These are phyloP conservation scores for Magnolia changhungtana DNA, from an alignment of 164 flowering plant genomes.

Conservation along the genomic window DNA sequence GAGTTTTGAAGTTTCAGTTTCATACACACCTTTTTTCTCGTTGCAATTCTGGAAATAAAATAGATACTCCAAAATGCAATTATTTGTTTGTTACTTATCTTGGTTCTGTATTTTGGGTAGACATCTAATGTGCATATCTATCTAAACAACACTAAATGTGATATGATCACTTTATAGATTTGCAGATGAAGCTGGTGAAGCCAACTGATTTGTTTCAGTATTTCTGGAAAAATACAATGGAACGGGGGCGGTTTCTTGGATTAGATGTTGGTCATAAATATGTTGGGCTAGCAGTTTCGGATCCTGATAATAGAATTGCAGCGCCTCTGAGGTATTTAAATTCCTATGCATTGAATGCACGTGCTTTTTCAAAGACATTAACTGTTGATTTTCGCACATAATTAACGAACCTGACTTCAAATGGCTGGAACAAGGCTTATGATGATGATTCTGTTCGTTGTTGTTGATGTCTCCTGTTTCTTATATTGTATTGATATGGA, in stretches of 20 bases:
- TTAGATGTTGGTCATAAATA: constrained; percentile 86
- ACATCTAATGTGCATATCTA: neutral
- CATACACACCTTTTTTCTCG: neutral
- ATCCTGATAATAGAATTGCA: constrained; percentile 48
- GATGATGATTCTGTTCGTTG: no score
- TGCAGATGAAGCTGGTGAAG: constrained; percentile 61
- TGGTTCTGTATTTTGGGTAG: neutral
- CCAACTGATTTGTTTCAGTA: constrained; percentile 53
- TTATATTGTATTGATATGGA: no score
- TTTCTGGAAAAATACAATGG: constrained; percentile 29
- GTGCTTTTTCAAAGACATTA: neutral
- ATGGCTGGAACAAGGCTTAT: no score
- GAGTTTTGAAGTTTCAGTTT: neutral
- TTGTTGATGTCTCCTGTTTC: no score
- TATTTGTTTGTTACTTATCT: neutral
- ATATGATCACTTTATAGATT: neutral
- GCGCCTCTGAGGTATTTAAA: constrained; percentile 58
- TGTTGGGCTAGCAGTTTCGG: constrained; percentile 85
- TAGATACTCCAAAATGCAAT: neutral
- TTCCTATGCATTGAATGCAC: neutral
- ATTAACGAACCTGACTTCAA: neutral
- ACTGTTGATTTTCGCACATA: neutral
- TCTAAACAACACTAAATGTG: no score
- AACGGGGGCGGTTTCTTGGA: constrained; percentile 64
- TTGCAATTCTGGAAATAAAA: neutral